Evolutionary conservation across 768 basidiomycete species (phyloP), one percentile per base, ranked within the genome.

Genomic region (Holtermanniella nyarrowii): DNA sequence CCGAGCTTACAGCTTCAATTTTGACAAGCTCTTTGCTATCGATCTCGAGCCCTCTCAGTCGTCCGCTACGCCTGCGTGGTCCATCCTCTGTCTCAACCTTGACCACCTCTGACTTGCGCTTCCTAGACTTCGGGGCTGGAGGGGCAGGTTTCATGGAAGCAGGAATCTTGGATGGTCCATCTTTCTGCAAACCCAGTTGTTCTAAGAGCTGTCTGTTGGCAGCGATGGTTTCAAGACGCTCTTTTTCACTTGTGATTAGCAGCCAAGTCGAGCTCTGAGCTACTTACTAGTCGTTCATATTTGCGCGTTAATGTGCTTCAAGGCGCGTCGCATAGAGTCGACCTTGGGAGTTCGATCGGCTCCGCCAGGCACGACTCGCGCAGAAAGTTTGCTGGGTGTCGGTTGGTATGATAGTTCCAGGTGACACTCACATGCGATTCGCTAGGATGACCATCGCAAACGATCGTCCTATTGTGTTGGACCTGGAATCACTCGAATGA

Each of bases 171-270:
- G 58, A 59, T 39, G 59, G 10, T 4, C 62, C 62, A 23, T 39
- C 44, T 1, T 56, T 53, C 45, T 68, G 63, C 20, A 72, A 53
- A 5, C 70, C 70, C 20, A 72, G 57, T 16, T 59, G 61, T 41
- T 67, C 63, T 45, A 72, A 61, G 13, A 72, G 58, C 0, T 45
- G 49, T 44, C 61, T 59, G 45, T 72, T 72, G 42, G 63, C 61
- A 3, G 64, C 64, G 25, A 72, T 72, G 26, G 54, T 68, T 46
- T 63, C 61, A 41, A 63, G 68, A 16, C 70, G 61, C 55, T 72
- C 70, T 27, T 60, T 50, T 53, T 72, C 70, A 21, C 16, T 45
- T 41, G 27, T 46, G 42, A n/a, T 26, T 14, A 5, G 23, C 18
- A 41, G 5, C 4, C 14, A 26, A 23, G 40, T 23, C 37, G 22